phyloP scores from a whole-genome alignment of 345 rosid genomes.

The Citrus reticulata region DNA sequence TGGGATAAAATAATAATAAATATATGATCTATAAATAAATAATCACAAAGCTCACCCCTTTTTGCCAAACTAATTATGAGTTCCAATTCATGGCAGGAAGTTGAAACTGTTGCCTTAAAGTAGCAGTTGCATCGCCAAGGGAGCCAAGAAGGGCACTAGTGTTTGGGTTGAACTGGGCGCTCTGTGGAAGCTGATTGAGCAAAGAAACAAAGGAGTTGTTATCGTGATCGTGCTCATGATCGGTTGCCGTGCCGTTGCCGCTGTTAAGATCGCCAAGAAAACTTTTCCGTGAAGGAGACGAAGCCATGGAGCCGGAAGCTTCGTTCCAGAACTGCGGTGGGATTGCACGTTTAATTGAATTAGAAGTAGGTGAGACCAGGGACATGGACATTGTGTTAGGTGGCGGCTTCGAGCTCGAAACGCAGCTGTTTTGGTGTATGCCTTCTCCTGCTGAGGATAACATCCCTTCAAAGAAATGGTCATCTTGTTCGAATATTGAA shows the following conservation, averaged over 20 bases:
- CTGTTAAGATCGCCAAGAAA: slow-evolving; percentile 30
- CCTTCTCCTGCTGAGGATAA: slow-evolving; percentile 15
- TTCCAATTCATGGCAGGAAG: slow-evolving; percentile 33
- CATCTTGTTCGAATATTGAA: slow-evolving; percentile 30
- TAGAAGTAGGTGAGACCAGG: slow-evolving; percentile 2
- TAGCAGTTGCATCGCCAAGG: slow-evolving; percentile 28
- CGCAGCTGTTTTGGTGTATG: slow-evolving; percentile 19
- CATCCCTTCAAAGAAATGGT: slow-evolving; percentile 34
- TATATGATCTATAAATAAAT: too few species aligned
- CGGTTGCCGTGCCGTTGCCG: background rate
- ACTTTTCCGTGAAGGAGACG: slow-evolving; percentile 20
- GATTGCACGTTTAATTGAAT: slow-evolving; percentile 14
- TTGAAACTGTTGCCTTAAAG: slow-evolving; percentile 35
- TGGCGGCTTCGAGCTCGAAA: slow-evolving; percentile 15
- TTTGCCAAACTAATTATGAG: background rate
- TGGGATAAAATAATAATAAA: background rate
- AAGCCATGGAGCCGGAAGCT: slow-evolving; percentile 4
- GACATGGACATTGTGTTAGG: slow-evolving; percentile 1
- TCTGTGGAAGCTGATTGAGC: slow-evolving; percentile 39
- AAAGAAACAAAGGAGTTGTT: slow-evolving; percentile 37
- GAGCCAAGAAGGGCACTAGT: slow-evolving; percentile 21
- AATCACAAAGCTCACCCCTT: background rate
- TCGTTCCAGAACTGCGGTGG: slow-evolving; percentile 27
- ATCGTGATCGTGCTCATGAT: slow-evolving; percentile 5
- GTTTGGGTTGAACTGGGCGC: slow-evolving; percentile 19